Conservation (phyloP, 1,284 basidiomycete species). For the Leucoagaricus sp. region DNA sequence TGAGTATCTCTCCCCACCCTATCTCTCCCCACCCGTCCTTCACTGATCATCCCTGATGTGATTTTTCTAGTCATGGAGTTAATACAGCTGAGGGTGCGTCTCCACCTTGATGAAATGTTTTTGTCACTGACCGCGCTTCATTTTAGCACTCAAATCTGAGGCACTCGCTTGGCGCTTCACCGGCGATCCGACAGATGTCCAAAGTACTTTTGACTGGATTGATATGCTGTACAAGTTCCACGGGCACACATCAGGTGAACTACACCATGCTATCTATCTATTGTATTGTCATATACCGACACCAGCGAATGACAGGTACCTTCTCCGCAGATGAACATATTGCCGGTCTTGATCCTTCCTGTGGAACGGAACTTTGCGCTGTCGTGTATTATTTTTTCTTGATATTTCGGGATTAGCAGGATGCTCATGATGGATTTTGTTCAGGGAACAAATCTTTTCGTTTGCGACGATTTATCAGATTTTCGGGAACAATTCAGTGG, state of each 20-base stretch:
- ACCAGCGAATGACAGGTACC: slow-evolving; percentile 32
- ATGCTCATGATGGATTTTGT: no score
- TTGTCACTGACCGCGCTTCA: no score
- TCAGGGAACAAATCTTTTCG: slow-evolving; percentile 42
- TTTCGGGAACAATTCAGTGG: slow-evolving; percentile 40
- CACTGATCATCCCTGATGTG: neutral
- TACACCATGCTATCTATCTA: no score
- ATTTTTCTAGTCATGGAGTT: slow-evolving; percentile 34
- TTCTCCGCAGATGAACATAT: slow-evolving; percentile 42
- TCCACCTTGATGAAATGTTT: neutral
- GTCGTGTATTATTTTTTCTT: no score
- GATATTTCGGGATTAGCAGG: no score
- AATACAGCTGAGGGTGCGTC: slow-evolving; percentile 39
- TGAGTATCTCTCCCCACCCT: no score
- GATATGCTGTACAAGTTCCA: slow-evolving; percentile 40
- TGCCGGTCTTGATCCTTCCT: slow-evolving; percentile 38
- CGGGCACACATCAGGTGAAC: slow-evolving; percentile 30
- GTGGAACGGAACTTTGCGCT: slow-evolving; percentile 40
- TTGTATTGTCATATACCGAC: neutral
- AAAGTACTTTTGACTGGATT: slow-evolving; percentile 37
- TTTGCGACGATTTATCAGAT: slow-evolving; percentile 39
- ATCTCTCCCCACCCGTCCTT: no score
- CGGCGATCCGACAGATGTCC: slow-evolving; percentile 35
- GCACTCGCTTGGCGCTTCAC: slow-evolving; percentile 42
- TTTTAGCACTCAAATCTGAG: slow-evolving; percentile 41